Evolutionary conservation across 345 rosid genomes (phyloP).

Genomic region (Eucalyptus erythrocorys): DNA sequence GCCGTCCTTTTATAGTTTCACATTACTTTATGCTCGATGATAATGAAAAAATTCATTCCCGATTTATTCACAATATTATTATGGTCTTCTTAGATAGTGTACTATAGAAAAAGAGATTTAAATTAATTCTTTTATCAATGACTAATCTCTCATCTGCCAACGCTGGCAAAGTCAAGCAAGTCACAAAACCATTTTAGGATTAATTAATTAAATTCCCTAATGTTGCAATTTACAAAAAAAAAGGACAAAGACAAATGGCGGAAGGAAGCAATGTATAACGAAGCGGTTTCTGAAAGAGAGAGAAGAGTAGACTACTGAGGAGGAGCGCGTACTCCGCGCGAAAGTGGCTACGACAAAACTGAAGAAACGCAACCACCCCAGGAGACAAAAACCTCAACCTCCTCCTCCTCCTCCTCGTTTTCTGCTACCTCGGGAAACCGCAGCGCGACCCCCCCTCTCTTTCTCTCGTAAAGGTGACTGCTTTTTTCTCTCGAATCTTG

Average conservation of each 20-base stretch:
- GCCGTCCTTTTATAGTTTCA: fast-evolving
- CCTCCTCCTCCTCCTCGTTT: background rate
- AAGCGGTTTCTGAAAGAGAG: background rate
- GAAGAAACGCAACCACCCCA: background rate
- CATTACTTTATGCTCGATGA: background rate
- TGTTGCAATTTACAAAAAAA: too few relatives aligned
- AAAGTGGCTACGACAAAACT: background rate
- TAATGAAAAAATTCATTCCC: background rate
- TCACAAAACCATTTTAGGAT: background rate
- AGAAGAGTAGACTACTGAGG: background rate
- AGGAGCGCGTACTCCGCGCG: background rate
- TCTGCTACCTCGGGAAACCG: background rate
- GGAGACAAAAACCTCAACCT: background rate
- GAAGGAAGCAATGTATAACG: background rate
- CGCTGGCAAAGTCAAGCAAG: background rate
- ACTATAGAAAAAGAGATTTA: background rate
- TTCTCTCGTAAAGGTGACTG: background rate
- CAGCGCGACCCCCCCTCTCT: background rate
- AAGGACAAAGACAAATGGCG: background rate
- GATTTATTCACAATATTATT: too few relatives aligned
- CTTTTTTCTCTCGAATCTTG: background rate
- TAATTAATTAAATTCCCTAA: too few relatives aligned
- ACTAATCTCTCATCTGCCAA: background rate
- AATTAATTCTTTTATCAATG: background rate
- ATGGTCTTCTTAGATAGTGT: background rate